Conservation (phyloP, 495 filamentous ascomycete species). For the Echria macrotheca region DNA sequence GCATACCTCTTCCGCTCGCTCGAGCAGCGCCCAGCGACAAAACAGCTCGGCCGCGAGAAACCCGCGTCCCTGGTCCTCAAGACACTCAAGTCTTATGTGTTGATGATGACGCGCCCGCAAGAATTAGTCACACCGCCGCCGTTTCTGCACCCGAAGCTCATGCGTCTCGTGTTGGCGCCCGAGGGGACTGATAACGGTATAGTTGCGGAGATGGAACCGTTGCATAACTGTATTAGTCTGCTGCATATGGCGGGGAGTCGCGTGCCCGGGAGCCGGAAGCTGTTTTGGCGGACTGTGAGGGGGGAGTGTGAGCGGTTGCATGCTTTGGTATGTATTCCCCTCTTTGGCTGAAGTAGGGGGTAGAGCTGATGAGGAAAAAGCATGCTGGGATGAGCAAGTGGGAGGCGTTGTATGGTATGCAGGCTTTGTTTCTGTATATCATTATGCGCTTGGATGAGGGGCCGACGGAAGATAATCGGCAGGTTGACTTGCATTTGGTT, state of each 20-base stretch:
- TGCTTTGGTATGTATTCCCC: slow-evolving; percentile 29
- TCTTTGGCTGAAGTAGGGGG: neutral
- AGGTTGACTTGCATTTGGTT: neutral
- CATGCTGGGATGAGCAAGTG: neutral
- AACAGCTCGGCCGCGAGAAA: neutral
- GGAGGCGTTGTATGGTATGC: neutral
- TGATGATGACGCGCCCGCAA: neutral
- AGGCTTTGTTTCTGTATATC: neutral
- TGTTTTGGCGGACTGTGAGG: slow-evolving; percentile 42
- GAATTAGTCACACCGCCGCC: neutral
- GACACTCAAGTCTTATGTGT: neutral
- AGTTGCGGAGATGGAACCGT: slow-evolving; percentile 28
- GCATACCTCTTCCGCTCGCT: neutral
- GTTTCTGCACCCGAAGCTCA: neutral
- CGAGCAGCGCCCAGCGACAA: neutral
- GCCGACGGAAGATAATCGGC: neutral
- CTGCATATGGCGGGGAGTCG: slow-evolving; percentile 33
- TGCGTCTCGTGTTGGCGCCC: neutral
- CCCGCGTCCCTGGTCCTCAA: neutral
- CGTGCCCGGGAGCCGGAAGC: slow-evolving; percentile 33
- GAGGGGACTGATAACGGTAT: slow-evolving; percentile 1
- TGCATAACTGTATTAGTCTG: slow-evolving; percentile 43
- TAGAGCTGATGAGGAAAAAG: neutral
- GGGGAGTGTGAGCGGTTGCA: slow-evolving; percentile 40
- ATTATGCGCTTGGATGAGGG: neutral